Evolutionary conservation across 1,284 basidiomycete genomes (phyloP).

Genomic region (Ganoderma leucocontextum): DNA sequence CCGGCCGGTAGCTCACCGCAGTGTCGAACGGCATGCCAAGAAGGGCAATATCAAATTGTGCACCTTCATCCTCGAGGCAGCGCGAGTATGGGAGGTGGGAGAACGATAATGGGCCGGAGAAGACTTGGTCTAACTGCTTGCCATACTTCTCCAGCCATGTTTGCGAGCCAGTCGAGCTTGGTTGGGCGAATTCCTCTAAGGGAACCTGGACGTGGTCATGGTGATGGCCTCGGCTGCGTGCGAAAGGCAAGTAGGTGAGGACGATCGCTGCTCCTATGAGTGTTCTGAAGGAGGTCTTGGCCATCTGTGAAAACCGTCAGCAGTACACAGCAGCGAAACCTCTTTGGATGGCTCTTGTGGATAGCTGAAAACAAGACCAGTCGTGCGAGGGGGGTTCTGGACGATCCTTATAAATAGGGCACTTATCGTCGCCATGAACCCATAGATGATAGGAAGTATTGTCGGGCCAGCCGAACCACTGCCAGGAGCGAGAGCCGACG

Average conservation of each 20-base stretch:
- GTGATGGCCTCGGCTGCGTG: slow-evolving; percentile 5
- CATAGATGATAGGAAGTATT: slow-evolving; percentile 23
- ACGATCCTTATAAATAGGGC: background rate
- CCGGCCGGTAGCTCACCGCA: slow-evolving; percentile 72
- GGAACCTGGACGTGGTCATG: slow-evolving; percentile 19
- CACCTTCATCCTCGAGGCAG: slow-evolving; percentile 68
- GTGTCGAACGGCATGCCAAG: slow-evolving; percentile 88
- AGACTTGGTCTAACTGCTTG: slow-evolving; percentile 70
- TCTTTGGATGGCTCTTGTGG: background rate
- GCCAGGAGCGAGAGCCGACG: background rate
- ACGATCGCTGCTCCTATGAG: slow-evolving; percentile 15
- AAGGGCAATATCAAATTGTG: slow-evolving; percentile 75
- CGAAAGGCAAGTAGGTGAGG: background rate
- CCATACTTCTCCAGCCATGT: slow-evolving; percentile 78
- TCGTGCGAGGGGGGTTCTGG: background rate
- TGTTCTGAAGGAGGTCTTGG: slow-evolving; percentile 1
- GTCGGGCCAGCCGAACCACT: slow-evolving; percentile 9
- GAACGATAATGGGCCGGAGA: slow-evolving; percentile 78
- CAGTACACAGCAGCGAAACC: background rate
- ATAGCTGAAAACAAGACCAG: background rate
- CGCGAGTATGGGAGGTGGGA: slow-evolving; percentile 75
- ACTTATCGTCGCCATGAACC: slow-evolving; percentile 8
- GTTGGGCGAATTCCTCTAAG: slow-evolving; percentile 23
- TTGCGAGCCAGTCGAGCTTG: slow-evolving; percentile 30
- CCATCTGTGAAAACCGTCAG: slow-evolving; percentile 17